Percentiles rank a stretch among this genome's conserved stretches.
phyloP scores from a whole-genome alignment of 2,329 filamentous ascomycete genomes.

The Beauveria sp. region DNA sequence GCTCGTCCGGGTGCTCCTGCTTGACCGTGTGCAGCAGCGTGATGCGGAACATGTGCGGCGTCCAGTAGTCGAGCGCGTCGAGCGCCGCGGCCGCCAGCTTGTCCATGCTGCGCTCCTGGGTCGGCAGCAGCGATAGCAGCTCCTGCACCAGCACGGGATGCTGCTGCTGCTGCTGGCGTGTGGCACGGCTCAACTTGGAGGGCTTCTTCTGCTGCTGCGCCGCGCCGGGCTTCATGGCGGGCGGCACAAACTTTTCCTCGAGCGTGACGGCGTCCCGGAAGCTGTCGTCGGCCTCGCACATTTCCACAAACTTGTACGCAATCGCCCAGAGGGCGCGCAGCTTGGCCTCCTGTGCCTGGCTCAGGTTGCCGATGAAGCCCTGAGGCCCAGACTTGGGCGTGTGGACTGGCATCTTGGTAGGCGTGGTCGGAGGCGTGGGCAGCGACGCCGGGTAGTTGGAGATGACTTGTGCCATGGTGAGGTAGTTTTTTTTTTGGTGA shows the following conservation, averaged over 20 bases:
- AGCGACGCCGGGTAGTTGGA: not conserved
- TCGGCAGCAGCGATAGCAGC: conserved; percentile 28
- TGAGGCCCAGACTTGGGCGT: conserved; percentile 31
- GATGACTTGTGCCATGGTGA: conserved; percentile 6
- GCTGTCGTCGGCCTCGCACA: conserved; percentile 25
- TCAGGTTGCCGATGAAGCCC: conserved; percentile 73
- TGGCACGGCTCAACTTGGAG: conserved; percentile 23
- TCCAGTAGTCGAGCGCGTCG: conserved; percentile 62
- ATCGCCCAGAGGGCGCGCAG: conserved; percentile 73
- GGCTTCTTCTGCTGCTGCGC: conserved; percentile 9
- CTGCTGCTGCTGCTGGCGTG: conserved; percentile 55
- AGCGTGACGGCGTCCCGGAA: conserved; percentile 19
- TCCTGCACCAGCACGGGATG: conserved; percentile 23
- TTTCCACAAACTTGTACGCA: conserved; percentile 63
- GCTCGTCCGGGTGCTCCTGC: conserved; percentile 77
- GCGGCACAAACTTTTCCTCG: conserved; percentile 25
- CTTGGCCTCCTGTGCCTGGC: conserved; percentile 71
- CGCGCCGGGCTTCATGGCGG: conserved; percentile 17
- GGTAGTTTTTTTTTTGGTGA: not conserved
- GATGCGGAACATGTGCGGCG: conserved; percentile 64
- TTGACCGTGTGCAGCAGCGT: conserved; percentile 87
- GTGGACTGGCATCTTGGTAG: not conserved
- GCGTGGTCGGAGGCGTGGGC: not conserved
- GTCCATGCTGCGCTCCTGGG: conserved; percentile 71
- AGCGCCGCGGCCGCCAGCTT: conserved; percentile 75